These are phyloP conservation scores for Cinnamomum micranthum DNA, from an alignment of 164 flowering plant genomes.

Conservation along the genomic window DNA sequence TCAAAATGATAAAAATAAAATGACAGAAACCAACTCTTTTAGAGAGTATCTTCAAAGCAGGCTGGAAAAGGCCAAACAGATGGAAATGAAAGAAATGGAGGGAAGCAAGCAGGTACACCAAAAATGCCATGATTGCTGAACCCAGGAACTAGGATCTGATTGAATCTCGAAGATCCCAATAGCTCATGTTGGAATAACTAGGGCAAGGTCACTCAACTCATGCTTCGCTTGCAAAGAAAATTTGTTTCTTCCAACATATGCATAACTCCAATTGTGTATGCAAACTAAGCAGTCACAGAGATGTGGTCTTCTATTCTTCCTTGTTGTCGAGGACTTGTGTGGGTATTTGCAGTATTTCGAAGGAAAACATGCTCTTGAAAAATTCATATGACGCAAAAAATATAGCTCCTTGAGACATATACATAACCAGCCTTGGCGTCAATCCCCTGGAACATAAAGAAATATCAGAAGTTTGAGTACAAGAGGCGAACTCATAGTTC, in stretches of 20 bases:
- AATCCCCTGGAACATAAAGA: constrained; percentile 57
- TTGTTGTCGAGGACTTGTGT: constrained; percentile 12
- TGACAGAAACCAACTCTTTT: too few species aligned
- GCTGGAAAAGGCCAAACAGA: too few species aligned
- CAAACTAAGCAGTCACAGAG: constrained; percentile 5
- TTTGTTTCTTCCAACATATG: background rate
- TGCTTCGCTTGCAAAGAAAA: background rate
- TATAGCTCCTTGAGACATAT: constrained; percentile 90
- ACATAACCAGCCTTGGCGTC: constrained; percentile 82
- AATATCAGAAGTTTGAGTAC: background rate
- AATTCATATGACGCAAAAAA: constrained; percentile 93
- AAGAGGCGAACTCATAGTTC: background rate
- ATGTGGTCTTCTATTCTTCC: constrained; percentile 8
- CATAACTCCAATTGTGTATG: background rate
- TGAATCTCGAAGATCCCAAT: background rate
- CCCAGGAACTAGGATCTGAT: background rate
- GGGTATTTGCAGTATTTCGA: constrained; percentile 30
- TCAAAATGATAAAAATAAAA: too few species aligned
- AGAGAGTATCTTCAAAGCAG: too few species aligned
- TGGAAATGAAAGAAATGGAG: too few species aligned
- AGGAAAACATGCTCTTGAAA: constrained; percentile 52
- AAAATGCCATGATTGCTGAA: too few species aligned
- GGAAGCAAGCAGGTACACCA: too few species aligned
- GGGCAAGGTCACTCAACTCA: background rate
- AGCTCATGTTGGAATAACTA: background rate